A percentile compares a stretch with the other conserved stretches of the same genome.
Conservation (phyloP, 768 basidiomycete genomes). For the Leccinellum luteum region DNA sequence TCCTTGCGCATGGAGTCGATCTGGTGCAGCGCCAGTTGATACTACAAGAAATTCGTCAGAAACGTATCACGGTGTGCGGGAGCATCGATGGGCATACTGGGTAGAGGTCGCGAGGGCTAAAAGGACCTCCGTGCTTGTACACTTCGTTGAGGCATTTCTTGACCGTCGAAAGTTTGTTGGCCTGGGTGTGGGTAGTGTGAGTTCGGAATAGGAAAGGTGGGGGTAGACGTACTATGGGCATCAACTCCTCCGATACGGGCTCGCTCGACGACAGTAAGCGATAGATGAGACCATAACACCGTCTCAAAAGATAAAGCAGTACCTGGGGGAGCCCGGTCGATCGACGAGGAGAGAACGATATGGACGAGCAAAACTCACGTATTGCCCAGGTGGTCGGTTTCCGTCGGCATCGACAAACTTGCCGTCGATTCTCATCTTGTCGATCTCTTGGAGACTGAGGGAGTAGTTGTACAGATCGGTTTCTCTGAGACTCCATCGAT, state of each 20-base stretch:
- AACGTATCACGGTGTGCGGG: not conserved
- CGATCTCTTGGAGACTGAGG: slow-evolving; percentile 90
- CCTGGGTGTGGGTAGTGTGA: slow-evolving; percentile 44
- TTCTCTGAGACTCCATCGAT: slow-evolving; percentile 95
- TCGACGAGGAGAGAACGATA: not conserved
- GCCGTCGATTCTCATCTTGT: slow-evolving; percentile 95
- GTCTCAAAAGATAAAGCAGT: slow-evolving; percentile 84
- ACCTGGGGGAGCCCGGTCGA: slow-evolving; percentile 49
- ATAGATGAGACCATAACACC: slow-evolving; percentile 97
- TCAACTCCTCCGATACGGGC: slow-evolving; percentile 96
- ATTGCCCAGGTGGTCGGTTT: slow-evolving; percentile 90
- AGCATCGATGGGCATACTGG: slow-evolving; percentile 56
- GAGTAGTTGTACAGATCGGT: slow-evolving; percentile 94
- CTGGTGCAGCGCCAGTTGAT: slow-evolving; percentile 92
- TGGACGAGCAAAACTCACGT: slow-evolving; percentile 49
- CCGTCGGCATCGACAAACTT: slow-evolving; percentile 96
- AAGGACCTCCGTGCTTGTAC: slow-evolving; percentile 90
- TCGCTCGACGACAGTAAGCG: slow-evolving; percentile 90
- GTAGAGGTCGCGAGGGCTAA: slow-evolving; percentile 88
- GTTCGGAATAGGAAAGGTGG: not conserved
- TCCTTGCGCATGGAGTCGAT: slow-evolving; percentile 92
- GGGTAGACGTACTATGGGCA: slow-evolving; percentile 74
- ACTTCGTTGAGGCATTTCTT: slow-evolving; percentile 98
- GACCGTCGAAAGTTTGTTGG: slow-evolving; percentile 94
- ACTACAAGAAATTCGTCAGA: slow-evolving; percentile 43